phyloP scores from a whole-genome alignment of 2,329 filamentous ascomycete species.

The Colletotrichum lentis region DNA sequence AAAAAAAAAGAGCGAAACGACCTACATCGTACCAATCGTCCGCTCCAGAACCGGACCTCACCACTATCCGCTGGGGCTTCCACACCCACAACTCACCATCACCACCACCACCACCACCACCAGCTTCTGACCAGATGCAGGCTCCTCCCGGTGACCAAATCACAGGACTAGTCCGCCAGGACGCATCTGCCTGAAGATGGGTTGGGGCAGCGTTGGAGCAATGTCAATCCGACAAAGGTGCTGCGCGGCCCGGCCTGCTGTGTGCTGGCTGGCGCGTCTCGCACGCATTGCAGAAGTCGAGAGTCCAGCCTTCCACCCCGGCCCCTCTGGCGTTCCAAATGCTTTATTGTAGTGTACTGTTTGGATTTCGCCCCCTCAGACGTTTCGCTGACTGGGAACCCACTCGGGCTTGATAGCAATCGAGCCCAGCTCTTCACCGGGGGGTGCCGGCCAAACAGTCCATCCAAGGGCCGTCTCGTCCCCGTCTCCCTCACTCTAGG shows the following conservation, averaged over 20 bases:
- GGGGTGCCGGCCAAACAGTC: slow-evolving; percentile 13
- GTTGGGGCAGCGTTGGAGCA: slow-evolving; percentile 21
- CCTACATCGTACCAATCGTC: slow-evolving; percentile 25
- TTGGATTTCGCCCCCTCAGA: neutral
- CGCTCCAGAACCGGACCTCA: slow-evolving; percentile 16
- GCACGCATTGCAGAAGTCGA: neutral
- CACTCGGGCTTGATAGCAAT: neutral
- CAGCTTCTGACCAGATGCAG: slow-evolving; percentile 27
- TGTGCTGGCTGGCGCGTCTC: slow-evolving; percentile 20
- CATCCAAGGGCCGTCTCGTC: slow-evolving; percentile 11
- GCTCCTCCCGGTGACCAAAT: slow-evolving; percentile 33
- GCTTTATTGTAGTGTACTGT: neutral
- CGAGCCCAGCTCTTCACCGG: slow-evolving; percentile 6
- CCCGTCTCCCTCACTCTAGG: slow-evolving; percentile 26
- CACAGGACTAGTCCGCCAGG: slow-evolving; percentile 30
- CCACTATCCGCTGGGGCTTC: slow-evolving; percentile 12
- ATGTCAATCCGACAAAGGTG: slow-evolving; percentile 17
- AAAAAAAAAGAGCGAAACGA: no score
- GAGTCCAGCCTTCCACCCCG: neutral
- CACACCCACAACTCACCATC: slow-evolving; percentile 12
- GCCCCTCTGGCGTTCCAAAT: neutral
- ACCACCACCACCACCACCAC: slow-evolving; percentile 9
- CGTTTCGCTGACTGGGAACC: neutral
- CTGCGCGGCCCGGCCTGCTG: slow-evolving; percentile 4
- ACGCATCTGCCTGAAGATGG: slow-evolving; percentile 30